Base-by-base conservation (phyloP, 2,329 filamentous ascomycete genomes). In the Chaetomium sp. region DNA sequence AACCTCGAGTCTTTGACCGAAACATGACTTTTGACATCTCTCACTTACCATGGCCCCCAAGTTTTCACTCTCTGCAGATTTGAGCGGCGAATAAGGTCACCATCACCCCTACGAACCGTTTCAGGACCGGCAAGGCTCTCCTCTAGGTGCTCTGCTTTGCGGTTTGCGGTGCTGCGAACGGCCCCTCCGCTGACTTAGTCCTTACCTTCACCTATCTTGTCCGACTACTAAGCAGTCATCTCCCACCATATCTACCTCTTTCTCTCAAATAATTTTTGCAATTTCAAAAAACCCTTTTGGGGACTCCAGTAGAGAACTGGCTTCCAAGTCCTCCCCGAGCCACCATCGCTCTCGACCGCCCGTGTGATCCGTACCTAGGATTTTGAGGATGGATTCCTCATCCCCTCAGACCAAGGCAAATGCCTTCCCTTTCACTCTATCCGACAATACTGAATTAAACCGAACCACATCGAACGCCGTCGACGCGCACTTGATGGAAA, bases 401-500 rank as follows among this genome's bases (percentile, higher is more conserved):
- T 27, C 23, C 25, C 27, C 6, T 7, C 25, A 10, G 25, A 16
- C 19, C 25, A 2, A 2, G 27, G 50, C 13, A 12, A n/a, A 8
- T 7, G 13, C 50, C 25, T n/a, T 60, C 31, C 45, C 45, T 3
- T 60, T 61, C 27, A 12, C 5, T 25, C 19, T 33, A 5, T 9
- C 33, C 35, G 9, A 55, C 6, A 21, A 19, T 12, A 7, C 12
- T 31, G 9, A 21, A 19, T 3, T 59, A 10, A 47, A 38, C 42
- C 10, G 50, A 1, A 4, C 57, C 13, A 62, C 47, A 10, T 33
- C 54, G 6, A 65, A 65, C n/a, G 67, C 69, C 29, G 60, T 69
- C 45, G 58, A 70, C n/a, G 54, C 27, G 33, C 70, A 72, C 54
- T 33, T 70, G 13, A 13, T 53, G n/a, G 71, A 72, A n/a, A 58